These are phyloP conservation scores for Hypoxylon sp. DNA, from an alignment of 2,329 filamentous ascomycete species.

Conservation along the genomic window DNA sequence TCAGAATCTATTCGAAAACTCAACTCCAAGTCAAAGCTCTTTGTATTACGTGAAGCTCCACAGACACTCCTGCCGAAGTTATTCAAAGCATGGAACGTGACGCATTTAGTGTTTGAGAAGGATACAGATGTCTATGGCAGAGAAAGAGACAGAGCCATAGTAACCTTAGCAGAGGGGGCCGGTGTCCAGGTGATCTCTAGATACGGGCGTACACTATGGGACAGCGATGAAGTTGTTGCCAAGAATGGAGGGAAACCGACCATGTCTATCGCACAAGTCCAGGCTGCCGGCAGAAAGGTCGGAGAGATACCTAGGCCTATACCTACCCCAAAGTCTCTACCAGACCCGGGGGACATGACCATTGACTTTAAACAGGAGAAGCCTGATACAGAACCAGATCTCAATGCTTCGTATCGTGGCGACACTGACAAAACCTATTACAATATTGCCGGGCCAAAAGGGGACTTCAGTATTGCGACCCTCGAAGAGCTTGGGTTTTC, in stretches of 20 bases:
- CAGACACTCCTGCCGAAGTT: constrained; percentile 76
- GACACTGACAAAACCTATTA: constrained; percentile 65
- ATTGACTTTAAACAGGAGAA: constrained; percentile 65
- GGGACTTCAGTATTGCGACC: constrained; percentile 75
- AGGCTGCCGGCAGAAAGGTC: constrained; percentile 68
- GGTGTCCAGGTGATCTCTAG: constrained; percentile 73
- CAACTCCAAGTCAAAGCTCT: constrained; percentile 73
- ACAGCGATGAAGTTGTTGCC: constrained; percentile 73
- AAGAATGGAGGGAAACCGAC: constrained; percentile 74
- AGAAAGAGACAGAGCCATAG: constrained; percentile 68
- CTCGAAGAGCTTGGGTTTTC: constrained; percentile 75
- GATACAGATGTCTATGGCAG: constrained; percentile 78
- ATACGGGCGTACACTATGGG: constrained; percentile 75
- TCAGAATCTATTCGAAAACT: constrained; percentile 71
- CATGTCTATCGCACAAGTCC: constrained; percentile 76
- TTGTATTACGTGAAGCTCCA: constrained; percentile 76
- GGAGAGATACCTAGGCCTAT: constrained; percentile 70
- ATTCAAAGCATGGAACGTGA: constrained; percentile 76
- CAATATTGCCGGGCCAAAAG: constrained; percentile 70
- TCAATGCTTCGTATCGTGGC: constrained; percentile 66
- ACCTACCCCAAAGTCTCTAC: constrained; percentile 65
- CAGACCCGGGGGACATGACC: constrained; percentile 70
- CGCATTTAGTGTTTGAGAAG: constrained; percentile 80
- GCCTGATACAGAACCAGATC: constrained; percentile 60
- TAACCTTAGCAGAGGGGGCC: constrained; percentile 66